A percentile compares a stretch with the other conserved stretches of the same genome.
phyloP scores from a whole-genome alignment of 352 stramenopile species.

The Ophiocytium majus region DNA sequence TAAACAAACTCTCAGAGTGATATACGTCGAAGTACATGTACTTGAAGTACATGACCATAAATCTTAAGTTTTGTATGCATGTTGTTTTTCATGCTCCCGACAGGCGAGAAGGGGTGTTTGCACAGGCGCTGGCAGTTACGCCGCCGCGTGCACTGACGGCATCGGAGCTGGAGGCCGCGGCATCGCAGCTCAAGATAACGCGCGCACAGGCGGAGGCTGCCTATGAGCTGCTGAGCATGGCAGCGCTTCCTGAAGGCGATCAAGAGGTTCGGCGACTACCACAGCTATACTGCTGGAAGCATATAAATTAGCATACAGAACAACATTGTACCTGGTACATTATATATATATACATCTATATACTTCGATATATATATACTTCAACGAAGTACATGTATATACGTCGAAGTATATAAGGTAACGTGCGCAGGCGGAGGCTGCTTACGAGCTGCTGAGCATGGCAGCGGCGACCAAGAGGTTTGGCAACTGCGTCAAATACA shows the following conservation, averaged over 20 bases:
- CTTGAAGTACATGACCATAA: too few species aligned
- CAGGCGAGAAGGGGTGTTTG: not conserved
- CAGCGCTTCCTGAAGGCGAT: not conserved
- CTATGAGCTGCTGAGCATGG: constrained; percentile 11
- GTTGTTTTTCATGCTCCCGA: too few species aligned
- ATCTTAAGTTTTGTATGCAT: too few species aligned
- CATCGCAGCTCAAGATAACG: constrained; percentile 13
- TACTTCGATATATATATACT: not conserved
- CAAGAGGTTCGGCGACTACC: not conserved
- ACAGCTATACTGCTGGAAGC: not conserved
- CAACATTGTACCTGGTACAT: too few species aligned
- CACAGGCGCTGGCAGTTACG: not conserved
- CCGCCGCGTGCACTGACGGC: not conserved
- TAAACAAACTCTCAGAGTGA: too few species aligned
- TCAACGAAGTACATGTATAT: not conserved
- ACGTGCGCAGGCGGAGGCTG: constrained; percentile 14
- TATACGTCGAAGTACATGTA: too few species aligned
- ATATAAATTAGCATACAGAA: too few species aligned
- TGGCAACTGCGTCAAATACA: too few species aligned
- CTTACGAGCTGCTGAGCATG: constrained; percentile 3
- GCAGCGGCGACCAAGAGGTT: not conserved
- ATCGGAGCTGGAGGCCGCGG: not conserved
- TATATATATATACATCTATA: too few species aligned
- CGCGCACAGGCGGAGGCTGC: constrained; percentile 17
- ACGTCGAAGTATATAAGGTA: not conserved